Percentiles rank a stretch among this genome's conserved stretches.
phyloP scores from a whole-genome alignment of 225 moss, liverwort and hornwort species.

The Polytrichum formosum region DNA sequence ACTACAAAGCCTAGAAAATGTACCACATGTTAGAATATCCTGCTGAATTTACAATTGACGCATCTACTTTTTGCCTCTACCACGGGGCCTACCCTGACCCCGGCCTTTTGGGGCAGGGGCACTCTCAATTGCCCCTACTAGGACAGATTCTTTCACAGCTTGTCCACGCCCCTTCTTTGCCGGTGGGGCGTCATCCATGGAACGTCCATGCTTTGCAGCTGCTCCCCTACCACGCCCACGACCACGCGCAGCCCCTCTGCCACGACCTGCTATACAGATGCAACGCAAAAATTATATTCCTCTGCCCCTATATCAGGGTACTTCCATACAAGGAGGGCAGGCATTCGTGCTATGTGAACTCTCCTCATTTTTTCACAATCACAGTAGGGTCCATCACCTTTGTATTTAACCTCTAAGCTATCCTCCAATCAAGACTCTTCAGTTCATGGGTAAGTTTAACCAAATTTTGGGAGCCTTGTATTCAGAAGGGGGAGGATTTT shows the following conservation, averaged over 20 bases:
- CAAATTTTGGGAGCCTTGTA: no score
- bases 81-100: conserved; percentile 57
- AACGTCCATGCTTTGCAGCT: conserved; percentile 40
- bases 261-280: conserved; percentile 12
- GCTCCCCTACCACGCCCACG: conserved; percentile 47
- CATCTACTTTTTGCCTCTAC: conserved; percentile 47
- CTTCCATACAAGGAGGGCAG: no score
- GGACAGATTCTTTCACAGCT: conserved; percentile 27
- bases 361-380: no score
- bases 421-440: no score
- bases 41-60: neutral
- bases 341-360: no score
- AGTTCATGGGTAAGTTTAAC: no score
- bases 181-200: conserved; percentile 28
- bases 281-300: neutral
- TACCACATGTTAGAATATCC: conserved; percentile 10
- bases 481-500: no score
- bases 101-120: conserved; percentile 37
- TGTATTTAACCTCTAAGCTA: no score
- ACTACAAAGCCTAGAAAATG: conserved; percentile 22
- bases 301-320: no score
- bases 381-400: no score
- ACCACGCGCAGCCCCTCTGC: conserved; percentile 43
- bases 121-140: conserved; percentile 21
- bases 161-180: conserved; percentile 48